Conservation (phyloP, 2,329 filamentous ascomycete species). For the Clathrospora elynae region DNA sequence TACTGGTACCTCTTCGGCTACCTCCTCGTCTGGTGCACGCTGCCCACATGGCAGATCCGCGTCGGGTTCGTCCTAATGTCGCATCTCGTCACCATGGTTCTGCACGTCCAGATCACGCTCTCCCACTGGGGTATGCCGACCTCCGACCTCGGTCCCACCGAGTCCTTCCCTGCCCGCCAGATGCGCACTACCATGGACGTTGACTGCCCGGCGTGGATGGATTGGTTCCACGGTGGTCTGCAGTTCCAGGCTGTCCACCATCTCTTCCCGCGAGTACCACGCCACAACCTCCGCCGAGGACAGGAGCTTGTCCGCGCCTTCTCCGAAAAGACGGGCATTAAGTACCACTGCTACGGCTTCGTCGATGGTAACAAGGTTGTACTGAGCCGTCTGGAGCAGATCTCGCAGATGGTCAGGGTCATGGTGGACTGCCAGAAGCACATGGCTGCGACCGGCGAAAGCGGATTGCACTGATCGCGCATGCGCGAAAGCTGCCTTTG, state of each 20-base stretch:
- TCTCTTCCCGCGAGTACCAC: slow-evolving; percentile 79
- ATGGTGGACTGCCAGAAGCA: slow-evolving; percentile 47
- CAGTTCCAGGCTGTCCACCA: slow-evolving; percentile 92
- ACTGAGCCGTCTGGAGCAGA: slow-evolving; percentile 74
- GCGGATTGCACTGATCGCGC: slow-evolving; percentile 38
- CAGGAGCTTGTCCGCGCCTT: slow-evolving; percentile 81
- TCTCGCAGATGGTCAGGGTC: slow-evolving; percentile 75
- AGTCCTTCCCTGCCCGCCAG: slow-evolving; percentile 90
- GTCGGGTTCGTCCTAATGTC: slow-evolving; percentile 78
- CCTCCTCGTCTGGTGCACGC: slow-evolving; percentile 71
- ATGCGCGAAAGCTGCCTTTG: slow-evolving; percentile 5
- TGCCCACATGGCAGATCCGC: slow-evolving; percentile 71
- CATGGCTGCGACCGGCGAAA: slow-evolving; percentile 49
- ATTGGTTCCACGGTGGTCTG: slow-evolving; percentile 85
- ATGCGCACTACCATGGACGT: slow-evolving; percentile 93
- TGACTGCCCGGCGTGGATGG: slow-evolving; percentile 82
- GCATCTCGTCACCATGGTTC: slow-evolving; percentile 77
- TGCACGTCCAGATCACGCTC: slow-evolving; percentile 89
- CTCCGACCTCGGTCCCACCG: slow-evolving; percentile 77
- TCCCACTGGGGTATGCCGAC: slow-evolving; percentile 96
- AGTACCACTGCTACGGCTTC: slow-evolving; percentile 86
- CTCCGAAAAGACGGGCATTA: slow-evolving; percentile 79
- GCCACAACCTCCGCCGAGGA: slow-evolving; percentile 78
- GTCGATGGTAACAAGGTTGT: slow-evolving; percentile 82
- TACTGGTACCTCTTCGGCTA: slow-evolving; percentile 93